A percentile compares a stretch with the other conserved stretches of the same genome.
Evolutionary conservation across 1,139 yeast species (phyloP).

Genomic region (Geotrichum bryndzae): DNA sequence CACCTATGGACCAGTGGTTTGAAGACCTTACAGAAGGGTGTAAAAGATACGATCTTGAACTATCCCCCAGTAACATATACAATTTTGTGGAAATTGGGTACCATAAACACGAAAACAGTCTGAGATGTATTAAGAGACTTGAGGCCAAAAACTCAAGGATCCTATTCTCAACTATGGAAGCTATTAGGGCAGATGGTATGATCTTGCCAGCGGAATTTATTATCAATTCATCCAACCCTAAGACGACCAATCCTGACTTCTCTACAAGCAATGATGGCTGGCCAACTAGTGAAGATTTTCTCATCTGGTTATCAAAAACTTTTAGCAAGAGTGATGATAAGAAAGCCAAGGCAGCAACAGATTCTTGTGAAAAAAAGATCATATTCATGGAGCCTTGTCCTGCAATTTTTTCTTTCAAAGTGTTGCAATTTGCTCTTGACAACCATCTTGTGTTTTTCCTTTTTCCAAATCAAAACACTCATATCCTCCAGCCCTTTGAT

Average conservation of each 20-base stretch:
- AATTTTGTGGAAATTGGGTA: conserved; percentile 10
- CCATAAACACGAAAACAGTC: neutral
- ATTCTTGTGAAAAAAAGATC: neutral
- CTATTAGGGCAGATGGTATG: neutral
- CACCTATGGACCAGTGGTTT: conserved; percentile 1
- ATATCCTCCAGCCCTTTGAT: no score
- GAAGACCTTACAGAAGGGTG: neutral
- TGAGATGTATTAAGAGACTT: conserved; percentile 1
- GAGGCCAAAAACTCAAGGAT: neutral
- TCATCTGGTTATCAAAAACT: no score
- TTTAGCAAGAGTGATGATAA: neutral
- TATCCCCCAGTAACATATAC: neutral
- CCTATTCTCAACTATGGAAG: conserved; percentile 1
- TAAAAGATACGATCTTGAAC: neutral
- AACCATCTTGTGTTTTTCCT: conserved; percentile 12
- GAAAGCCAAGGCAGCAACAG: neutral
- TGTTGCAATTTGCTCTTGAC: conserved; percentile 14
- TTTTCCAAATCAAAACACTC: conserved; percentile 1
- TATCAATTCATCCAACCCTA: no score
- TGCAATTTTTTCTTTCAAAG: conserved; percentile 11
- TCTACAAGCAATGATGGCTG: neutral
- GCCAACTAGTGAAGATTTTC: neutral
- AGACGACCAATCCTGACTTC: no score
- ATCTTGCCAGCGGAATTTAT: neutral
- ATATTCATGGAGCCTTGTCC: conserved; percentile 12